These are phyloP conservation scores for Simplicillium aogashimaense DNA, from an alignment of 2,329 filamentous ascomycete genomes.

Conservation along the genomic window DNA sequence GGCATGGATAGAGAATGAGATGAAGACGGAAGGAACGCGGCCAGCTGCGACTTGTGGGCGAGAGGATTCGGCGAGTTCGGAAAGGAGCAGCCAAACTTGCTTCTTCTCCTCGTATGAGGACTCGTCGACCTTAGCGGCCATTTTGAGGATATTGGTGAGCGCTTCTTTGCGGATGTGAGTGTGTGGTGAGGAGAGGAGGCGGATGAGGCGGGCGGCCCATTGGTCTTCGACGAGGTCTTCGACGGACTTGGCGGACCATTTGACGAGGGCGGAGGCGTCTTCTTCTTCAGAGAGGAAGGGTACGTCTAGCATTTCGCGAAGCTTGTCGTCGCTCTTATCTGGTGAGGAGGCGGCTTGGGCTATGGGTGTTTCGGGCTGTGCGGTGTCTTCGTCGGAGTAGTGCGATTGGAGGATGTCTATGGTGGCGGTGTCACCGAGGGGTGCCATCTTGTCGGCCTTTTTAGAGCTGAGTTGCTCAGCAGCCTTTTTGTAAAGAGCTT, in stretches of 20 bases:
- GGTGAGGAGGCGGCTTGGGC: not conserved
- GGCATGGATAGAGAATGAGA: conserved; percentile 64
- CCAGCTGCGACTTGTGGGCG: conserved; percentile 39
- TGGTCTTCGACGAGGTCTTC: conserved; percentile 75
- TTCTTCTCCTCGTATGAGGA: conserved; percentile 68
- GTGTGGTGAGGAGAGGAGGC: conserved; percentile 67
- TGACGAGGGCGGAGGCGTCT: conserved; percentile 43
- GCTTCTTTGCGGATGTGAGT: conserved; percentile 72
- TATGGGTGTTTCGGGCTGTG: not conserved
- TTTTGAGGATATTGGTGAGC: conserved; percentile 56
- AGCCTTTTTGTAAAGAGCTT: conserved; percentile 19
- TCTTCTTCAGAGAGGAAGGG: conserved; percentile 30
- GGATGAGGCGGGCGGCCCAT: conserved; percentile 57
- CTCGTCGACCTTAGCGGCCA: conserved; percentile 51
- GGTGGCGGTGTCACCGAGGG: conserved; percentile 11
- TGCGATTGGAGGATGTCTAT: conserved; percentile 9
- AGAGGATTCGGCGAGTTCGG: conserved; percentile 70
- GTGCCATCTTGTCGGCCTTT: conserved; percentile 11
- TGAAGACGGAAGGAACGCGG: conserved; percentile 62
- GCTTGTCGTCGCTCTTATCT: conserved; percentile 19
- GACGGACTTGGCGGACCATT: conserved; percentile 67
- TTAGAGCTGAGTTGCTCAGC: conserved; percentile 17
- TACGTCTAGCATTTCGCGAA: conserved; percentile 42
- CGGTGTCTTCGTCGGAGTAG: conserved; percentile 2
- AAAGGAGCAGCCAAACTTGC: conserved; percentile 69